phyloP scores from a whole-genome alignment of 2,329 filamentous ascomycete species.

The Teratosphaeria destructans region DNA sequence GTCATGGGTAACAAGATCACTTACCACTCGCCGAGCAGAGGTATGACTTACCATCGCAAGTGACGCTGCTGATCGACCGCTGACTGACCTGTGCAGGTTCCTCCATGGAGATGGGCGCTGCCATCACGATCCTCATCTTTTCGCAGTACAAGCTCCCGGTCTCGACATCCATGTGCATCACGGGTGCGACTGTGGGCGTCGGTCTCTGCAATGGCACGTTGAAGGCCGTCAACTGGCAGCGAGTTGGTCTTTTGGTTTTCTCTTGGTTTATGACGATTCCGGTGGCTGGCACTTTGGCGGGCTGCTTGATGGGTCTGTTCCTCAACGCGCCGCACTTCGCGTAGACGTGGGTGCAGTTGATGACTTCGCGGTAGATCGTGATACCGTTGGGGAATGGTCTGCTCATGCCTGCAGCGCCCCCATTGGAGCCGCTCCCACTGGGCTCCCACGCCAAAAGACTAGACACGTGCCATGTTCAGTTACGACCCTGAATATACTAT shows the following conservation, averaged over 20 bases:
- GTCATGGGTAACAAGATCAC: conserved; percentile 51
- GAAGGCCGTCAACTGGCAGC: conserved; percentile 53
- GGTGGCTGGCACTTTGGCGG: conserved; percentile 46
- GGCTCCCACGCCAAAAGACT: too few species aligned
- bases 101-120: conserved; percentile 51
- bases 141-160: conserved; percentile 53
- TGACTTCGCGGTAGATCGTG: not conserved
- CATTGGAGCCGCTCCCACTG: too few species aligned
- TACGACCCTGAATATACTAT: too few species aligned
- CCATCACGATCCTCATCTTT: conserved; percentile 53
- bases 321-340: conserved; percentile 46
- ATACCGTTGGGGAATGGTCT: not conserved
- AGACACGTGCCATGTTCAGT: too few species aligned
- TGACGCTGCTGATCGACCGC: not conserved
- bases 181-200: conserved; percentile 52
- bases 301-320: conserved; percentile 52
- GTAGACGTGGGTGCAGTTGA: not conserved
- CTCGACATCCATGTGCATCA: conserved; percentile 56
- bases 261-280: conserved; percentile 55
- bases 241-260: conserved; percentile 49
- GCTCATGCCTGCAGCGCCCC: not conserved
- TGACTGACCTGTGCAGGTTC: conserved; percentile 20
- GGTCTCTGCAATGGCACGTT: conserved; percentile 50
- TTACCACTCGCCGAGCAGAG: conserved; percentile 47
- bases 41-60: conserved; percentile 14